These are phyloP conservation scores for Tolypocladium pustulatum DNA, from an alignment of 2,329 filamentous ascomycete genomes.

Conservation along the genomic window DNA sequence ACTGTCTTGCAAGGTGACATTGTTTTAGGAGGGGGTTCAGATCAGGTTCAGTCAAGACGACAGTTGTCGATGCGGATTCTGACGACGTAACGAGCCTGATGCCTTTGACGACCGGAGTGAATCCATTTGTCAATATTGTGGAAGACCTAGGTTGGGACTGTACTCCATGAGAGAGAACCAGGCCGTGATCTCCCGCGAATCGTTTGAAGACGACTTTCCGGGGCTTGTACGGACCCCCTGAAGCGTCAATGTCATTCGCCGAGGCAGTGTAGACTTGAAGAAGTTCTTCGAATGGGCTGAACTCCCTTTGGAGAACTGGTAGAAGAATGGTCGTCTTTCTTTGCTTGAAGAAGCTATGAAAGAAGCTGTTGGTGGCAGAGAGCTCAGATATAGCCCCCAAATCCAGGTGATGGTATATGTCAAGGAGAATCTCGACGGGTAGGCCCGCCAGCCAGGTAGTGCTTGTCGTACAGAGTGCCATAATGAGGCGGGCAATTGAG, in stretches of 20 bases:
- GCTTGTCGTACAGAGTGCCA: slow-evolving; percentile 9
- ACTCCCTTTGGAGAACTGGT: slow-evolving; percentile 29
- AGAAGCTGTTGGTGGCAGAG: slow-evolving; percentile 23
- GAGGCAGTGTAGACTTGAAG: slow-evolving; percentile 35
- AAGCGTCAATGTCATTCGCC: slow-evolving; percentile 20
- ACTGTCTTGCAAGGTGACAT: slow-evolving; percentile 25
- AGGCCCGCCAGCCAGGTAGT: slow-evolving; percentile 16
- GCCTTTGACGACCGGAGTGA: slow-evolving; percentile 11
- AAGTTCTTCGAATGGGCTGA: slow-evolving; percentile 33
- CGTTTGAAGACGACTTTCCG: slow-evolving; percentile 28
- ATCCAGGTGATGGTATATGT: slow-evolving; percentile 35
- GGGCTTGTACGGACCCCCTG: slow-evolving; percentile 24
- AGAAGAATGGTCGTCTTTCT: slow-evolving; percentile 32
- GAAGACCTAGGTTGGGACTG: not conserved
- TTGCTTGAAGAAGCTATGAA: slow-evolving; percentile 28
- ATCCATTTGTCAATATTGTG: slow-evolving; percentile 3
- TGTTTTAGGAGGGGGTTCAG: slow-evolving; percentile 20
- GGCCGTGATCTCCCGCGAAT: slow-evolving; percentile 20
- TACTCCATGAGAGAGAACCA: slow-evolving; percentile 9
- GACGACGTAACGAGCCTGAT: slow-evolving; percentile 6
- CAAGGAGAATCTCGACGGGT: slow-evolving; percentile 37
- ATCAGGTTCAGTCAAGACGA: slow-evolving; percentile 21
- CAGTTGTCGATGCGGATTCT: slow-evolving; percentile 8
- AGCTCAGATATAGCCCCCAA: slow-evolving; percentile 28
- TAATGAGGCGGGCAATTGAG: not conserved